Percentiles rank a stretch among this genome's conserved stretches.
Conservation (phyloP, 495 filamentous ascomycete species). For the Lepidopterella palustris region DNA sequence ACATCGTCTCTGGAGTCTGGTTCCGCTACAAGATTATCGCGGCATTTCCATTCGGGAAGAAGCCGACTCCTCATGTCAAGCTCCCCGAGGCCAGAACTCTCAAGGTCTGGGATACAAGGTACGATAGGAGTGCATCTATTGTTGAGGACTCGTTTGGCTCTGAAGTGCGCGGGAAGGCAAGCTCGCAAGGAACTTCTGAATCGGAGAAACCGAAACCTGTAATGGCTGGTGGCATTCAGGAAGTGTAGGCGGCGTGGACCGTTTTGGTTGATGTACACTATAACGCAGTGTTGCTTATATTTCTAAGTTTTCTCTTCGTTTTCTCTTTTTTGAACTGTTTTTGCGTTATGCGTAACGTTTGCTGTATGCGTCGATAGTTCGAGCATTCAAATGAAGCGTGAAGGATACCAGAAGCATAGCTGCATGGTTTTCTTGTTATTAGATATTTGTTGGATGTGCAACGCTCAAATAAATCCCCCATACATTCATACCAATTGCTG, state of each 20-base stretch:
- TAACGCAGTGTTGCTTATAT: no score
- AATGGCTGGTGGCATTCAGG: not conserved
- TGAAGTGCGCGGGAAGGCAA: not conserved
- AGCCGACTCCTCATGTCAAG: not conserved
- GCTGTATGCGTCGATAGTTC: no score
- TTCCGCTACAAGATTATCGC: slow-evolving; percentile 2
- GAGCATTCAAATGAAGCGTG: no score
- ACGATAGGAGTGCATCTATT: not conserved
- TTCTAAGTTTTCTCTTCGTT: no score
- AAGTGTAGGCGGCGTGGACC: not conserved
- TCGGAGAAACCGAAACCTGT: not conserved
- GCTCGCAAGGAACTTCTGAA: not conserved
- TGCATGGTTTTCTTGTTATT: no score
- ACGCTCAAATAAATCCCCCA: no score
- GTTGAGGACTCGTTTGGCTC: not conserved
- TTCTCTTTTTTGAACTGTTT: no score
- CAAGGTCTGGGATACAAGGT: slow-evolving; percentile 1
- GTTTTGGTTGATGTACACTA: no score
- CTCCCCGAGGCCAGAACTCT: not conserved
- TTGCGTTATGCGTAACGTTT: no score
- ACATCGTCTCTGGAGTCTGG: slow-evolving; percentile 9
- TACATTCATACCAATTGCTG: no score
- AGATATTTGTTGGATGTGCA: no score
- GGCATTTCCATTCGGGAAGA: not conserved
- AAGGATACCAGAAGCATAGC: no score